Base-by-base conservation (phyloP, 2,329 filamentous ascomycete species). In the Cryphonectria radicalis region DNA sequence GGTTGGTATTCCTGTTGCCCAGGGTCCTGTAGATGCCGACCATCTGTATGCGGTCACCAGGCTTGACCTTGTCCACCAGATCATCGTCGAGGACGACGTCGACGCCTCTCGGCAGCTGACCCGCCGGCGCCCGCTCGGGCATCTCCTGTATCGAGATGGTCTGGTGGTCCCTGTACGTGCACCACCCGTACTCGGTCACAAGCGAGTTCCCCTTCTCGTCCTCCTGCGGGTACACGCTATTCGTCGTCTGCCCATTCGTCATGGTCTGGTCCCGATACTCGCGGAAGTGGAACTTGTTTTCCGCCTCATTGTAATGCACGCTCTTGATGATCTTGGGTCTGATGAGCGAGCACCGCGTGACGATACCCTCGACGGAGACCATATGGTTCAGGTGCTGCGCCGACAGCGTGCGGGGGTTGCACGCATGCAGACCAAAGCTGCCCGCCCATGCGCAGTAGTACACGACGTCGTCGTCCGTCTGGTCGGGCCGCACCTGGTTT, bases 91-190 rank as follows among this genome's bases (percentile, higher is more conserved):
- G 85, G 76, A 99, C 95, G 19, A 98, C 95, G 81, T 99, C 96
- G 25, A 99, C 96, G 70, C 95, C 94, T 68, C 96, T 91, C 72
- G 96, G 96, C 74, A 99, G 88, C 84, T 98, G 96, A 68, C 96
- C 96, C 72, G 96, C 95, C 68, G 96, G 96, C 2, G 96, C 96
- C 76, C 95, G 88, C 82, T 99, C 96, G 0, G 96, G 96, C 96
- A 99, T 99, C 84, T 99, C 96, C 82, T 99, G 96, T 75, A 99
- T 98, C 0, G 95, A 98, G 72, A 99, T 94, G 22, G 93, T 97
- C 81, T 99, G 96, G 79, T 99, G 96, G 80, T 99, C 96, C 78
- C 95, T 89, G 82, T 98, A 99, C 66, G 92, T 96, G 80, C 92
- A 97, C 83, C 97, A 95, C 35, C 96, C 96, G 80, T 98, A 99